Evolutionary conservation across 768 basidiomycete species (phyloP).

Genomic region (Mycena haematopus): DNA sequence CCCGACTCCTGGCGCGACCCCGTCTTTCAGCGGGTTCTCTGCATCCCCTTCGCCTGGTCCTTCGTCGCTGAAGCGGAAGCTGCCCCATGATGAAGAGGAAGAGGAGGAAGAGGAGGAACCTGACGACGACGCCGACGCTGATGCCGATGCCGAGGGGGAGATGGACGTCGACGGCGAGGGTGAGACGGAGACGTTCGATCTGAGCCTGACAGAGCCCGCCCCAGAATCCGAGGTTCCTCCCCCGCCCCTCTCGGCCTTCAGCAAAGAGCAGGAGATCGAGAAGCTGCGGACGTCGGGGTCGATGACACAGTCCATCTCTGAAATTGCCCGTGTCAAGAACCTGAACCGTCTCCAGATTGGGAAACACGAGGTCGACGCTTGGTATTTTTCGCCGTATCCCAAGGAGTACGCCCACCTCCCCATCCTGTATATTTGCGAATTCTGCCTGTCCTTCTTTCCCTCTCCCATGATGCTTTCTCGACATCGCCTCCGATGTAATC

Average conservation of each 20-base stretch:
- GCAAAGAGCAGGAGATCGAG: conserved; percentile 98
- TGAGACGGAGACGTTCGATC: conserved; percentile 73
- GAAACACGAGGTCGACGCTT: conserved; percentile 96
- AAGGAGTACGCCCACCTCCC: conserved; percentile 97
- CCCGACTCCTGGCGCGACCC: conserved; percentile 64
- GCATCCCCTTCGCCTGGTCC: conserved; percentile 66
- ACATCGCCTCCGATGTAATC: conserved; percentile 89
- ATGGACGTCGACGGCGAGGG: conserved; percentile 80
- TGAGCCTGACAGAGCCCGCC: conserved; percentile 58
- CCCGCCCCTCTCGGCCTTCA: conserved; percentile 70
- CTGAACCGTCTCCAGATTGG: conserved; percentile 97
- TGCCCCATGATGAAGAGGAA: conserved; percentile 68
- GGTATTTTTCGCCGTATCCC: conserved; percentile 99
- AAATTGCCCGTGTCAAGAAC: conserved; percentile 98
- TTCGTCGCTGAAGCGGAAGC: conserved; percentile 69
- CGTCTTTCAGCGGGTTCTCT: conserved; percentile 51
- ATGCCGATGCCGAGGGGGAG: conserved; percentile 71
- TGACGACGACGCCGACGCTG: conserved; percentile 58
- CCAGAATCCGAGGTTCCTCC: conserved; percentile 51
- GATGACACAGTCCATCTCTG: conserved; percentile 98
- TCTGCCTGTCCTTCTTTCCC: conserved; percentile 93
- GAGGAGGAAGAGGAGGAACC: conserved; percentile 61
- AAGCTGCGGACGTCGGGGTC: conserved; percentile 97
- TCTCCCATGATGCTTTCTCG: conserved; percentile 90
- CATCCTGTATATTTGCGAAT: conserved; percentile 96